Evolutionary conservation across 2,329 filamentous ascomycete species (phyloP), one percentile per base, ranked within the genome.

Genomic region (Biscogniauxia sp.): DNA sequence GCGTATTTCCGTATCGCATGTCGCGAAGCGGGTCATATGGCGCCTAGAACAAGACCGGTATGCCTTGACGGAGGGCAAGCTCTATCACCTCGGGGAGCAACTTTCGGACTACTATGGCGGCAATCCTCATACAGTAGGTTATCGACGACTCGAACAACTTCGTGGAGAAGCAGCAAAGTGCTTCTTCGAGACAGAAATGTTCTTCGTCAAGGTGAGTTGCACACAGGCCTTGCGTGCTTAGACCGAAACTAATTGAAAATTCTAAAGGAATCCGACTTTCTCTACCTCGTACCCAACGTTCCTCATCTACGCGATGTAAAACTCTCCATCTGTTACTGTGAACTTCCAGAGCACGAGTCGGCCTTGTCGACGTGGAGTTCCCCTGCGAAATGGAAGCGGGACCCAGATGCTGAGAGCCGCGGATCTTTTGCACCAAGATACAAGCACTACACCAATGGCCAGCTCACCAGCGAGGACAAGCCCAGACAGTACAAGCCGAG

Each of bases 11-110:
- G 82, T 81, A 11, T 82, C 83, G 1, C 69, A 68, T 9, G 73
- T 85, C 54, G 84, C 84, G 2, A 89, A 89, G 70, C 73, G 76
- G 52, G 78, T 80, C 20, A 78, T 89, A n/a, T 88, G 85, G 85
- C 79, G 81, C 53, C 77, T 85, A 4, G 84, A 87, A 66, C 79
- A 81, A 58, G 79, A 81, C 45, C 78, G 82, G 51, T 88, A 87
- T 66, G 78, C 85, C 5, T 75, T 89, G 55, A 79, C 80, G 4
- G 76, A 78, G 8, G 76, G 79, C 23, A 77, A 74, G 54, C 74
- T 85, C 5, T 82, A 80, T 68, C 80, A 82, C 41, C 73, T 88
- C 5, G 83, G 84, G 23, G 76, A 76, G 41, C 78, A 86, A 65
- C 74, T 88, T 3, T 78, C 80, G 1, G 77, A 75, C 51, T 83